These are phyloP conservation scores for Saccharomycopsis hybrid DNA, from an alignment of 1,139 yeast species.

Conservation along the genomic window DNA sequence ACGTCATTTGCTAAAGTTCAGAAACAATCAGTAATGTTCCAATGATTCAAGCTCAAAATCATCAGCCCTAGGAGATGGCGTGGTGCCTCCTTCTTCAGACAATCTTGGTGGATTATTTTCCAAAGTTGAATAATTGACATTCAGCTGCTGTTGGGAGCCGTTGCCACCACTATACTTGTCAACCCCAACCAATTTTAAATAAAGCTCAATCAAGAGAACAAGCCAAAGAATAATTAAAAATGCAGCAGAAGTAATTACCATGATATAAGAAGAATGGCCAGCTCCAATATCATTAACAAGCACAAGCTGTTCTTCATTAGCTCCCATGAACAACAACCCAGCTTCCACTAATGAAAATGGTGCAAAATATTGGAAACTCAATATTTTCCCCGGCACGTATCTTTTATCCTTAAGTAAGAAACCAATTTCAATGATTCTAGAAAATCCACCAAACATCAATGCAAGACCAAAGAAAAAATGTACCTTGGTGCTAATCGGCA, in stretches of 20 bases:
- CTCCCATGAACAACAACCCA: slow-evolving; percentile 84
- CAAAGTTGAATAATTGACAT: neutral
- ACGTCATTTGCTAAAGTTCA: no score
- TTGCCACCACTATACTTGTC: slow-evolving; percentile 15
- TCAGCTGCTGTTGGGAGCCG: neutral
- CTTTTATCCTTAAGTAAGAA: slow-evolving; percentile 58
- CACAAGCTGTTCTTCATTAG: slow-evolving; percentile 79
- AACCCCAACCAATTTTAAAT: slow-evolving; percentile 39
- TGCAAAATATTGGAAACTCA: slow-evolving; percentile 76
- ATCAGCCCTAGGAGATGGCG: neutral
- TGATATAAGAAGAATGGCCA: slow-evolving; percentile 76
- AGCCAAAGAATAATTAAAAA: slow-evolving; percentile 67
- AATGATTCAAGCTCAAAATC: slow-evolving; percentile 15
- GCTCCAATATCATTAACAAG: slow-evolving; percentile 69
- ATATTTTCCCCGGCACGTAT: slow-evolving; percentile 41
- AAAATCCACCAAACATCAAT: slow-evolving; percentile 69
- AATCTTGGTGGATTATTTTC: neutral
- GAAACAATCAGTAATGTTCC: no score
- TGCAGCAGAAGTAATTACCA: slow-evolving; percentile 70
- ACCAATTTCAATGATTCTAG: slow-evolving; percentile 70
- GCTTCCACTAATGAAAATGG: slow-evolving; percentile 73
- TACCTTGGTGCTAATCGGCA: slow-evolving; percentile 73
- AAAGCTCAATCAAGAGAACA: slow-evolving; percentile 48
- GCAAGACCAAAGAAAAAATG: slow-evolving; percentile 81
- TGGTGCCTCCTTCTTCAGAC: neutral